Evolutionary conservation across 106 monocot species (phyloP).

Genomic region (Dendrobium catenatum): DNA sequence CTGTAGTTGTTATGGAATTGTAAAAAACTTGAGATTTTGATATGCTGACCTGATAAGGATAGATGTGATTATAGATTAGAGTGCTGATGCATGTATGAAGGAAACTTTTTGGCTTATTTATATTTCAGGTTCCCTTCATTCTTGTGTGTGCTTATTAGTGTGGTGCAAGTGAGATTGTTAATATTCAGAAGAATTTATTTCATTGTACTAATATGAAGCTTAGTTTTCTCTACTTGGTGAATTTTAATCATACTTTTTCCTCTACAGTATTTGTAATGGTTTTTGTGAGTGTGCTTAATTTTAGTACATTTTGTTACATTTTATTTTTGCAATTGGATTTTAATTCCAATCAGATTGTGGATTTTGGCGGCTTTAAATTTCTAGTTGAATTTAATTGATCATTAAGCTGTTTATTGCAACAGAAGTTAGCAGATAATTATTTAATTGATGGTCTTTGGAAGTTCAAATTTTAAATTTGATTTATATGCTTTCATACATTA

Average conservation of each 20-base stretch:
- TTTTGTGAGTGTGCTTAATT: neutral
- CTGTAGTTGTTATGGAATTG: neutral
- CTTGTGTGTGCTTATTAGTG: neutral
- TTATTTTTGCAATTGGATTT: neutral
- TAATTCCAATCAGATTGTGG: neutral
- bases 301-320: neutral
- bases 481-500: neutral
- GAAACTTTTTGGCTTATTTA: no score
- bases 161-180: neutral
- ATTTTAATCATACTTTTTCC: neutral
- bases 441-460: no score
- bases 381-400: neutral
- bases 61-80: neutral
- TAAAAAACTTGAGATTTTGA: neutral
- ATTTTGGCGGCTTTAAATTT: neutral
- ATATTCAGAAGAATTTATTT: neutral
- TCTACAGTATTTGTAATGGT: neutral
- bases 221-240: neutral
- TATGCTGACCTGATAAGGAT: neutral
- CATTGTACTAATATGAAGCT: neutral
- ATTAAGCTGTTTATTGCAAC: neutral
- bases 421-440: no score
- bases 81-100: neutral
- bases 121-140: neutral
- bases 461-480: neutral